Conservation (phyloP, 140 eudicot species). For the Oenanthe javanica region DNA sequence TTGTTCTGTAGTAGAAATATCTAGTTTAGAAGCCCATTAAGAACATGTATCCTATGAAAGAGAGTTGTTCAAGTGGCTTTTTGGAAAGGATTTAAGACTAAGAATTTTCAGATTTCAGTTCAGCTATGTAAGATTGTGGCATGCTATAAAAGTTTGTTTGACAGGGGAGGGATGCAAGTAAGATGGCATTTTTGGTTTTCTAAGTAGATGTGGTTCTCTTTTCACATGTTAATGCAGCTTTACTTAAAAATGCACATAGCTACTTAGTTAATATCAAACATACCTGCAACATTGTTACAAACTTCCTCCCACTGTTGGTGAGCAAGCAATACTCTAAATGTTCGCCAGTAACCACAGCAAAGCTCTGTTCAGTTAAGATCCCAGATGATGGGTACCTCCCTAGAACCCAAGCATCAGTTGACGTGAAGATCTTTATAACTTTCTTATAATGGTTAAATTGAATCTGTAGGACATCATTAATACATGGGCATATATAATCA, state of each 20-base stretch:
- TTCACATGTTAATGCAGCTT: background rate
- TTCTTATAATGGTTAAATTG: slow-evolving; percentile 52
- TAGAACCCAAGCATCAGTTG: slow-evolving; percentile 60
- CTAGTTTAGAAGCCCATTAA: too few species aligned
- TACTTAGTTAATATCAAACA: slow-evolving; percentile 9
- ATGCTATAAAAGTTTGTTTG: too few species aligned
- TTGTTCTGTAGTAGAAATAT: too few species aligned
- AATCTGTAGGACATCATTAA: slow-evolving; percentile 33
- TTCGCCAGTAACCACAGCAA: slow-evolving; percentile 23
- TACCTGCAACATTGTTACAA: slow-evolving; percentile 62
- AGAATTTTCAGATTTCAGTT: too few species aligned
- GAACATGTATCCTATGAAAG: too few species aligned
- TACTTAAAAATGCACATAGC: background rate
- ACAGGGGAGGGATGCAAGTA: too few species aligned
- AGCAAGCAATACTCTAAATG: slow-evolving; percentile 50
- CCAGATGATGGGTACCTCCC: slow-evolving; percentile 56
- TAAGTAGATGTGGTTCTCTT: too few species aligned
- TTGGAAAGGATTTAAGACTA: too few species aligned
- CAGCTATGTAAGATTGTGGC: too few species aligned
- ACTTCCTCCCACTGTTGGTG: slow-evolving; percentile 73
- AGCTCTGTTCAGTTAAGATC: slow-evolving; percentile 31
- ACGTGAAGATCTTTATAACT: slow-evolving; percentile 45
- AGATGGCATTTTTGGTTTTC: too few species aligned
- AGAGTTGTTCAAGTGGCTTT: too few species aligned
- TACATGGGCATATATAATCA: slow-evolving; percentile 42